phyloP scores from a whole-genome alignment of 345 rosid genomes.

The Rhodamnia argentea region DNA sequence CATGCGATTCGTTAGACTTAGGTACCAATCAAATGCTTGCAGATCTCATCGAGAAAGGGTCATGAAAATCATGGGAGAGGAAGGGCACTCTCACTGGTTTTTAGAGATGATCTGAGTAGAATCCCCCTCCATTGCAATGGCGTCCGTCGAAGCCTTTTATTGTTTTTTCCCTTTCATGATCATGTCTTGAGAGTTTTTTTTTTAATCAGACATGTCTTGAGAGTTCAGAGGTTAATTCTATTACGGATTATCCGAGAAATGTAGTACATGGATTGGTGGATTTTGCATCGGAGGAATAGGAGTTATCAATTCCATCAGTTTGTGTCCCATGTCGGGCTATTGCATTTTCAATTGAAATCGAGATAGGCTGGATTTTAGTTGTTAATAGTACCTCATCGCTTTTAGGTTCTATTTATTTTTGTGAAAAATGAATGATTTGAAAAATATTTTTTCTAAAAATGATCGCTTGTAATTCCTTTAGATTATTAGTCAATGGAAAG shows the following conservation, averaged over 20 bases:
- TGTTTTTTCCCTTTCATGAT: not conserved
- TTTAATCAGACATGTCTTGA: not conserved
- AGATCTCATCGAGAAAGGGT: not conserved
- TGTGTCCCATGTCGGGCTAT: not conserved
- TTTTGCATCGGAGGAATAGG: not conserved
- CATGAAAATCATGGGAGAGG: not conserved
- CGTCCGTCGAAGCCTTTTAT: not conserved
- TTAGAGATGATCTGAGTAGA: not conserved
- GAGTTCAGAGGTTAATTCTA: not conserved
- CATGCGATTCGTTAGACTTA: not conserved
- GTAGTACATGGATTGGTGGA: not conserved
- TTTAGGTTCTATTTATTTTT: too few relatives aligned
- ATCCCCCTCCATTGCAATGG: not conserved
- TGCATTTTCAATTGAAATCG: not conserved
- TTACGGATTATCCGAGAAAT: not conserved
- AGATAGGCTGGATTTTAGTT: not conserved
- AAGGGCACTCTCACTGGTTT: not conserved
- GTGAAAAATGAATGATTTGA: too few relatives aligned
- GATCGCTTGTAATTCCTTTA: too few relatives aligned
- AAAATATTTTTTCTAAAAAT: too few relatives aligned
- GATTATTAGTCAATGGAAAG: too few relatives aligned
- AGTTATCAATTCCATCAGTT: not conserved
- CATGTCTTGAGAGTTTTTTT: too few relatives aligned
- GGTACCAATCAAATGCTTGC: not conserved
- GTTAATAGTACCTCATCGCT: too few relatives aligned